These are phyloP conservation scores for Ustulina deusta DNA, from an alignment of 2,329 filamentous ascomycete species.

Conservation along the genomic window DNA sequence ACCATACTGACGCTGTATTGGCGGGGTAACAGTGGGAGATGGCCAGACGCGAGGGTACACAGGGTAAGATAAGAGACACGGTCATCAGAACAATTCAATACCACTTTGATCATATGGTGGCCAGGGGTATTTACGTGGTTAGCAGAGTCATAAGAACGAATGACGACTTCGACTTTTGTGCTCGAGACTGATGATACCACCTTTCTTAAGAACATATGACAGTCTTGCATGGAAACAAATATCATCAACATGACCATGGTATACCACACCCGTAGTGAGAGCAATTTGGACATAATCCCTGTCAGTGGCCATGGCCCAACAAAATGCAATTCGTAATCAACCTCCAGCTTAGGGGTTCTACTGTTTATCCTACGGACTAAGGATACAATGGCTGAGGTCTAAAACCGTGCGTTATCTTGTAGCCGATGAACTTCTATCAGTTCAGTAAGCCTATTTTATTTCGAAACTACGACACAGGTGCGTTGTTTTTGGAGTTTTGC, in stretches of 20 bases:
- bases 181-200: slow-evolving; percentile 16
- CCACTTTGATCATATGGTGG: slow-evolving; percentile 9
- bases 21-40: slow-evolving; percentile 21
- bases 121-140: neutral
- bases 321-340: no score
- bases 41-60: neutral
- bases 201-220: neutral
- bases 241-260: neutral
- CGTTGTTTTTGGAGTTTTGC: no score
- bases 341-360: no score
- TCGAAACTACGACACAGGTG: no score
- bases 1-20: slow-evolving; percentile 16
- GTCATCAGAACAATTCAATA: slow-evolving; percentile 17
- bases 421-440: no score
- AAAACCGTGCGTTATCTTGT: no score
- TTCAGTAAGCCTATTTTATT: no score
- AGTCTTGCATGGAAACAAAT: neutral
- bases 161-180: neutral
- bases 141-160: slow-evolving; percentile 7
- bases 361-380: no score
- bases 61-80: neutral
- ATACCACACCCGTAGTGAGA: no score
- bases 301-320: no score
- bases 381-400: no score
- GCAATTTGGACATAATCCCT: no score